A percentile compares a stretch with the other conserved stretches of the same genome.
Conservation (phyloP, 2,329 filamentous ascomycete species). For the Cadophora luteo-olivacea region DNA sequence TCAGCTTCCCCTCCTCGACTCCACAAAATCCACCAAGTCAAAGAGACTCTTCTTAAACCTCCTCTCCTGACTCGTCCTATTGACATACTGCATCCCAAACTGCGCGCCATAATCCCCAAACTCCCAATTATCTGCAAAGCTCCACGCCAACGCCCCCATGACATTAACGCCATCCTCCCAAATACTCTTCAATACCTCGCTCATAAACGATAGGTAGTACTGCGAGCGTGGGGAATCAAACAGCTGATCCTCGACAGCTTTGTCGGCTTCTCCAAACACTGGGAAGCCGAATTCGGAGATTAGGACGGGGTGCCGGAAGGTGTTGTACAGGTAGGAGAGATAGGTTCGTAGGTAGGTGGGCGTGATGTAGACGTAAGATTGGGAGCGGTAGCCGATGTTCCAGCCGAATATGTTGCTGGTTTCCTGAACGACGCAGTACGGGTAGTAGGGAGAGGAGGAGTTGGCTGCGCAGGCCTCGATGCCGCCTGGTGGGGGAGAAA, state of each 20-base stretch:
- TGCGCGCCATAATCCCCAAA: constrained; percentile 45
- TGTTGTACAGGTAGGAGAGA: constrained; percentile 65
- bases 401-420: constrained; percentile 56
- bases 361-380: constrained; percentile 63
- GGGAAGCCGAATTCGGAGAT: constrained; percentile 63
- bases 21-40: constrained; percentile 54
- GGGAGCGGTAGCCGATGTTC: constrained; percentile 63
- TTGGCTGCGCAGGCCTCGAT: constrained; percentile 57
- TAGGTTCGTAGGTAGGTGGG: constrained; percentile 63
- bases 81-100: constrained; percentile 56
- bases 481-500: constrained; percentile 53
- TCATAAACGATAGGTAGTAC: constrained; percentile 54
- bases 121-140: constrained; percentile 46
- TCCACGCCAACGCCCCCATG: constrained; percentile 54
- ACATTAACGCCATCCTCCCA: constrained; percentile 54
- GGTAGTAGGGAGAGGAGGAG: constrained; percentile 52
- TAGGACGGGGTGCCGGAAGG: constrained; percentile 55
- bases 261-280: constrained; percentile 53
- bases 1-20: constrained; percentile 26
- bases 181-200: constrained; percentile 53
- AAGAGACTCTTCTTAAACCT: constrained; percentile 57
- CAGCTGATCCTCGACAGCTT: constrained; percentile 51
- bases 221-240: constrained; percentile 52
- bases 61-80: constrained; percentile 51
- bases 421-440: constrained; percentile 59